Base-by-base conservation (phyloP, 2,329 filamentous ascomycete genomes). In the Cryphonectria parasitica region DNA sequence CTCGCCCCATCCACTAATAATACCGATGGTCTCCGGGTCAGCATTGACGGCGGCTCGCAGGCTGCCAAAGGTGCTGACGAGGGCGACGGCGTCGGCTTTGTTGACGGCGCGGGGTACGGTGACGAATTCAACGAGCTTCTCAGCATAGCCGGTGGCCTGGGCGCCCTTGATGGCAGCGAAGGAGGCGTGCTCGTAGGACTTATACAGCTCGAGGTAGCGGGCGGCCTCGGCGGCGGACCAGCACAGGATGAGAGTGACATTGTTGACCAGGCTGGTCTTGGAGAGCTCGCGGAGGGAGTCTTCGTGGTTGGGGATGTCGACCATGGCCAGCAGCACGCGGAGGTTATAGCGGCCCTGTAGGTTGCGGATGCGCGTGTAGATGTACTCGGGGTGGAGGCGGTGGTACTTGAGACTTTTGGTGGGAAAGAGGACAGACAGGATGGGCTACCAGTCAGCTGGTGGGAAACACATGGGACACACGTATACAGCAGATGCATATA, bases 201-300 rank as follows among this genome's bases (percentile, higher is more conserved):
- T 99, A 86, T 95, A 98, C 13, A 97, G 85, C 79, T 98, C 96
- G 34, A 99, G 86, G 78, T 99, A 99, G 76, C 95, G 90, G 0
- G 93, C 96, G 2, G 95, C 95, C 83, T 99, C 96, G 71, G 93
- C 92, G 22, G 95, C 93, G 7, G 92, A 95, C 96, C 96, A 99
- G 82, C 94, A 97, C 10, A 98, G 86, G 66, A 99, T 90, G 17
- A 99, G 81, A 1, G 96, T 99, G 56, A 97, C 89, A 75, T 97
- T 95, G 80, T 98, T 97, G 80, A 98, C 90, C 36, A 98, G 82
- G 19, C 92, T 95, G 1, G 95, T 97, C 80, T 98, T 98, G 72
- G 93, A 93, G 13, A 99, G 86, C 78, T 98, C 96, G 75, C 92
- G 93, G 66, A 99, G 82, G 4, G 91, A 88, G 70, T 97, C 94